A percentile compares a stretch with the other conserved stretches of the same genome.
Conservation (phyloP, 163 green algal genomes). For the Volvox carteri region DNA sequence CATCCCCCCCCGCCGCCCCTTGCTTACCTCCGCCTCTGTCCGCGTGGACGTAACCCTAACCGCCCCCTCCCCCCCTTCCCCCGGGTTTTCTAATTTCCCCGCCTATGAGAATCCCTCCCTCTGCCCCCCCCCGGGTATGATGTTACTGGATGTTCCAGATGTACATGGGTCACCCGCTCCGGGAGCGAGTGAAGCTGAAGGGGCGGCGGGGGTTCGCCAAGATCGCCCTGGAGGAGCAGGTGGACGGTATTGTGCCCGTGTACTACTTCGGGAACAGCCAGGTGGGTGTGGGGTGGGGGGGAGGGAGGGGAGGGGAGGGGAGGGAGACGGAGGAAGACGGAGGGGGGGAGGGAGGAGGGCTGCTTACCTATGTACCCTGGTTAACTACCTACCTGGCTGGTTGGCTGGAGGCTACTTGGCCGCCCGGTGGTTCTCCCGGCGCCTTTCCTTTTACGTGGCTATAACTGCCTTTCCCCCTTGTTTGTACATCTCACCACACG, state of each 20-base stretch:
- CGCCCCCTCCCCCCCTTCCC: no score
- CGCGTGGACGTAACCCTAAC: background rate
- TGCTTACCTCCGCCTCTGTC: background rate
- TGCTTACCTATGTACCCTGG: no score
- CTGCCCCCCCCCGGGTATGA: background rate
- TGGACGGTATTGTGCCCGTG: slow-evolving; percentile 54
- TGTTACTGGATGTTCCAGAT: slow-evolving; percentile 33
- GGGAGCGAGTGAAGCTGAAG: slow-evolving; percentile 56
- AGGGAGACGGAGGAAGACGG: no score
- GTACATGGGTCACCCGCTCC: slow-evolving; percentile 59
- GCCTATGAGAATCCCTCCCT: background rate
- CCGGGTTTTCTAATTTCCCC: no score
- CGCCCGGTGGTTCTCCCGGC: no score
- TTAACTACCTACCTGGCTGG: no score
- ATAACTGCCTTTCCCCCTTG: no score
- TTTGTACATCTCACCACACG: no score
- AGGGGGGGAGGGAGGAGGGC: no score
- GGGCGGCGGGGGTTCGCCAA: slow-evolving; percentile 60
- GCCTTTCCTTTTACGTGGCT: no score
- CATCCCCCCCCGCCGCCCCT: background rate
- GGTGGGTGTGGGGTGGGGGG: slow-evolving; percentile 5
- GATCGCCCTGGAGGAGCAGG: slow-evolving; percentile 65
- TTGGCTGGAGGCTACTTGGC: no score
- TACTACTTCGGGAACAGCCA: slow-evolving; percentile 65
- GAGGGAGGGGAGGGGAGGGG: background rate